Base-by-base conservation (phyloP, 768 basidiomycete species). In the Serendipita vermifera region DNA sequence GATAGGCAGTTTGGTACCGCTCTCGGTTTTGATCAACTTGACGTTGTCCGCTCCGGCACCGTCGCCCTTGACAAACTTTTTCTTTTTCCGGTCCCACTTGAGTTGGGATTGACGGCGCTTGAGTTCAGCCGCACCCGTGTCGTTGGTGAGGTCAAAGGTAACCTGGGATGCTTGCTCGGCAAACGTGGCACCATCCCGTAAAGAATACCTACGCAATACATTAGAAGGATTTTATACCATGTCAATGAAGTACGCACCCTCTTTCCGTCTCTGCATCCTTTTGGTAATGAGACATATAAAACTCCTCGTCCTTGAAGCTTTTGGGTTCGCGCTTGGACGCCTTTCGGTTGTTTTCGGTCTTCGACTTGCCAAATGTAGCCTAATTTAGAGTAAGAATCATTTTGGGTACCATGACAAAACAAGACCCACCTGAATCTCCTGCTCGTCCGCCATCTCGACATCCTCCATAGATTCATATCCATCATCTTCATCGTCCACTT, bases 11-110 rank as follows among this genome's bases (percentile, higher is more conserved):
- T 85, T 81, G 14, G 84, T 81, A 3, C 96, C 96, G 62, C 83
- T 91, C 69, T 99, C 96, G 0, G 91, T 91, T 62, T 79, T 81
- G 62, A 99, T 85, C 61, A 98, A 75, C 69, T 96, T 97, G 63
- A 94, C 76, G 67, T 97, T 96, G 67, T 97, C 91, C 5, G 91
- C 80, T 17, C 91, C 94, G 39, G 71, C 75, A 9, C 89, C 87
- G 56, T 82, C 85, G 3, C 90, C 89, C 62, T 86, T 80, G 38
- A 94, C 74, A 61, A 96, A 96, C 64, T 85, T 89, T 68, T 96
- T 96, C 71, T 88, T 93, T 72, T 92, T 93, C 64, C 88, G 87
- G 70, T 97, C 92, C 96, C 96, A 99, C 27, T 75, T 83, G 64
- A 88, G 65, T 60, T 74, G 76, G 55, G 82, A 84, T 35, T 77